Conservation (phyloP, 148 eudicot genomes). For the Dysphania ambrosioides region DNA sequence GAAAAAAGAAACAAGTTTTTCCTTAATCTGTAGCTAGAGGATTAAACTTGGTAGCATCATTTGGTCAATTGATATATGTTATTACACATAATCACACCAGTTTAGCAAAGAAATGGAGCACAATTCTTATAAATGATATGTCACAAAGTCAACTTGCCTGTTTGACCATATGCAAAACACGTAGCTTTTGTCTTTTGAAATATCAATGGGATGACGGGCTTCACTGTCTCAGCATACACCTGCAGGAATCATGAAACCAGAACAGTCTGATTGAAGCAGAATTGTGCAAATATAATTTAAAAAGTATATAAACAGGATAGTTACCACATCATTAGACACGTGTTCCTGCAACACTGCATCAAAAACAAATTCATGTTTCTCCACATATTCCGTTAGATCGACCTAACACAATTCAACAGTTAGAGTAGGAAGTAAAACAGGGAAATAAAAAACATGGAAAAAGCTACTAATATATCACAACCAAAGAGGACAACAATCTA, state of each 20-base stretch:
- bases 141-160: slow-evolving; percentile 43
- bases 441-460: slow-evolving; percentile 10
- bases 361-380: slow-evolving; percentile 72
- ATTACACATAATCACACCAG: no score
- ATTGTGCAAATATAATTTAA: background rate
- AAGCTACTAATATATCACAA: slow-evolving; percentile 1
- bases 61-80: background rate
- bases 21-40: background rate
- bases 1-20: background rate
- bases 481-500: background rate
- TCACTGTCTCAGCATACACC: slow-evolving; percentile 74
- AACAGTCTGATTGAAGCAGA: slow-evolving; percentile 16
- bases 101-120: background rate
- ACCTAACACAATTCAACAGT: slow-evolving; percentile 41
- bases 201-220: slow-evolving; percentile 67
- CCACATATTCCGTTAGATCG: slow-evolving; percentile 78
- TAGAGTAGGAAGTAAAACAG: slow-evolving; percentile 5
- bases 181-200: slow-evolving; percentile 83
- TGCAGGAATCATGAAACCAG: slow-evolving; percentile 21
- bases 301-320: slow-evolving; percentile 12
- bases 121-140: background rate
- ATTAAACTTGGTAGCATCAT: background rate
- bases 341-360: slow-evolving; percentile 67
- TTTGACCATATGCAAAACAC: slow-evolving; percentile 90
- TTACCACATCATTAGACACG: slow-evolving; percentile 71